Evolutionary conservation across 2,329 filamentous ascomycete species (phyloP).

Genomic region (Emericellopsis atlantica): DNA sequence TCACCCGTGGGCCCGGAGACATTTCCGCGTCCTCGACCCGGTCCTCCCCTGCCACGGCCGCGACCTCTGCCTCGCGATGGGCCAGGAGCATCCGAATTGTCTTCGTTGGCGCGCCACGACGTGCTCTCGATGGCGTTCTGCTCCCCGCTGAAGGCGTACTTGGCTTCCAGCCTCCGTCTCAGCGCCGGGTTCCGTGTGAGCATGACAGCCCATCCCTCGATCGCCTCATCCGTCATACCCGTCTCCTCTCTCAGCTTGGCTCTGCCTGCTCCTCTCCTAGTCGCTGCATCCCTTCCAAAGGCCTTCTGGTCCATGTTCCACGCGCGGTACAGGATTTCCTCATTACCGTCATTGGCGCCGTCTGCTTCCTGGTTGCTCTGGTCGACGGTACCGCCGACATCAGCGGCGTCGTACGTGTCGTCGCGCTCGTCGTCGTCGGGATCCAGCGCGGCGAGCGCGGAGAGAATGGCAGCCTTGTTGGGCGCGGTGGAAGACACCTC

Average conservation of each 20-base stretch:
- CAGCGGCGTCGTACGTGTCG: slow-evolving; percentile 87
- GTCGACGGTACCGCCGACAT: slow-evolving; percentile 84
- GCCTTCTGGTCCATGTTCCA: slow-evolving; percentile 52
- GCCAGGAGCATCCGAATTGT: slow-evolving; percentile 34
- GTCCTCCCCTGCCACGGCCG: slow-evolving; percentile 28
- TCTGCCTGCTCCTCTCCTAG: slow-evolving; percentile 51
- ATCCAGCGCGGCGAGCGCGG: slow-evolving; percentile 80
- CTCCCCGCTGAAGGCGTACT: slow-evolving; percentile 52
- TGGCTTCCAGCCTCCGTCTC: slow-evolving; percentile 56
- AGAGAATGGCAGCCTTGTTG: slow-evolving; percentile 76
- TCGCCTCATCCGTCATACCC: slow-evolving; percentile 82
- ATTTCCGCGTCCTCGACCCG: slow-evolving; percentile 40
- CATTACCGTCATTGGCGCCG: slow-evolving; percentile 38
- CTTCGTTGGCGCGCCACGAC: slow-evolving; percentile 49
- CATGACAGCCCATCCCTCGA: slow-evolving; percentile 93
- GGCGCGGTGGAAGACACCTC: slow-evolving; percentile 50
- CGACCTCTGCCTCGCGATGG: slow-evolving; percentile 29
- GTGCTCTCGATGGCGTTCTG: slow-evolving; percentile 56
- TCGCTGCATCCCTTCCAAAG: slow-evolving; percentile 61
- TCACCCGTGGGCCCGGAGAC: slow-evolving; percentile 55
- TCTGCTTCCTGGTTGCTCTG: slow-evolving; percentile 43
- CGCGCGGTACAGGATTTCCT: slow-evolving; percentile 60
- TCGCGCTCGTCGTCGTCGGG: slow-evolving; percentile 93
- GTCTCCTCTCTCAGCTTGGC: slow-evolving; percentile 59
- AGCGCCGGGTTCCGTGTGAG: slow-evolving; percentile 58